These are phyloP conservation scores for Tuber calosporum DNA, from an alignment of 495 filamentous ascomycete species.

Conservation along the genomic window DNA sequence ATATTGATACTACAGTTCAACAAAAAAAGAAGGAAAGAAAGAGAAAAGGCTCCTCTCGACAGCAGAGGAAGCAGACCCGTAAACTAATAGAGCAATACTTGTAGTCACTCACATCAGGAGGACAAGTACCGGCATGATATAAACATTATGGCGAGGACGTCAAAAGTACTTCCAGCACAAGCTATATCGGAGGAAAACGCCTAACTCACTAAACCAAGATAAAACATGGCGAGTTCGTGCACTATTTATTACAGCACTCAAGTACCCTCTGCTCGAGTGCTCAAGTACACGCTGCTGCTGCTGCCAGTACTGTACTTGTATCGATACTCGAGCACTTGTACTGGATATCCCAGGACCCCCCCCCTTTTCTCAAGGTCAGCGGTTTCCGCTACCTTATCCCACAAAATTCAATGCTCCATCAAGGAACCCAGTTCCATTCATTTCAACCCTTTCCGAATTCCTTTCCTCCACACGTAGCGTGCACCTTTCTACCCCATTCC, in stretches of 20 bases:
- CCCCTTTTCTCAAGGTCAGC: not conserved
- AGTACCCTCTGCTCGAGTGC: too few species aligned
- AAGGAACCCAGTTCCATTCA: not conserved
- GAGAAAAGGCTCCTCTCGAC: not conserved
- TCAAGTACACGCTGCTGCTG: too few species aligned
- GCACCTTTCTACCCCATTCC: not conserved
- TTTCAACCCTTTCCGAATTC: not conserved
- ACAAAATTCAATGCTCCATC: not conserved
- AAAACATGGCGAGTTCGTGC: not conserved
- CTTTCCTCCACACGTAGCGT: not conserved
- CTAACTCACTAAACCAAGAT: slow-evolving; percentile 4
- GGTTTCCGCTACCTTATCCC: not conserved
- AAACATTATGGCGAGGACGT: not conserved
- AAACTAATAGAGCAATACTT: not conserved
- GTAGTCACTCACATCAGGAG: not conserved
- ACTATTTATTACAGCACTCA: not conserved
- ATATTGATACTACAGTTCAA: not conserved
- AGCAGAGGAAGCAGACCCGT: not conserved
- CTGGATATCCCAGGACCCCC: not conserved
- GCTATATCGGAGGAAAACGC: not conserved
- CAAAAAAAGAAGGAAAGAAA: not conserved
- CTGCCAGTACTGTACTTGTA: not conserved
- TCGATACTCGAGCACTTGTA: not conserved
- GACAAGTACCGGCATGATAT: too few species aligned
- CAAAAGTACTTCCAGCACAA: not conserved